Evolutionary conservation across 2,329 filamentous ascomycete species (phyloP), one percentile per base, ranked within the genome.

Genomic region (Beauveria rudraprayagi): DNA sequence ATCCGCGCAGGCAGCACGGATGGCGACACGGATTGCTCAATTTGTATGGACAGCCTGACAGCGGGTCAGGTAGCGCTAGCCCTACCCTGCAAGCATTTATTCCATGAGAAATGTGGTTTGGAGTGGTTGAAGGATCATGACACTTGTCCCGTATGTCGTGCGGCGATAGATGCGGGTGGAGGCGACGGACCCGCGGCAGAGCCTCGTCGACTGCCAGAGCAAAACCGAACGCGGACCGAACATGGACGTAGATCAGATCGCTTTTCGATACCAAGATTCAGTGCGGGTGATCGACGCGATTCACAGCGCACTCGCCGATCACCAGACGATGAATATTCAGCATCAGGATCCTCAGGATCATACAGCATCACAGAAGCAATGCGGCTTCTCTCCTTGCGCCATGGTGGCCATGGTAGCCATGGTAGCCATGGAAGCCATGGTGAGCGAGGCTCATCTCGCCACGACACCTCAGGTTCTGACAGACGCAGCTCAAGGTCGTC

Each of bases 51-150:
- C 60, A 84, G 90, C 30, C 87, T 95, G 64, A 80, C 84, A 28
- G 70, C 89, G 41, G 89, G 86, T 11, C 86, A 90, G 34, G 85
- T 90, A 70, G 90, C 93, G 5, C 83, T 89, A 0, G 82, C 87
- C 51, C 75, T 99, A 56, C 92, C 92, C 0, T 99, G 94, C 75
- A 88, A 85, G 62, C 94, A 99, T 70, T 96, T 91, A 91, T 97
- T 96, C 72, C 93, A 97, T 69, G 87, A 87, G 62, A 78, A 83
- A 28, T 97, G 93, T 68, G 89, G 94, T 40, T 81, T 85, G 26
- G 80, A 89, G 55, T 97, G 93, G 93, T 76, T 97, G 56, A 84
- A 83, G 67, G 90, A 96, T 73, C 92, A 97, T 73, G 92, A 97
- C 68, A 96, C 92, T 0, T 97, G 93, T 68, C 93, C 93, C 1